phyloP scores from a whole-genome alignment of 345 rosid species.

The Erysimum cheiranthoides region DNA sequence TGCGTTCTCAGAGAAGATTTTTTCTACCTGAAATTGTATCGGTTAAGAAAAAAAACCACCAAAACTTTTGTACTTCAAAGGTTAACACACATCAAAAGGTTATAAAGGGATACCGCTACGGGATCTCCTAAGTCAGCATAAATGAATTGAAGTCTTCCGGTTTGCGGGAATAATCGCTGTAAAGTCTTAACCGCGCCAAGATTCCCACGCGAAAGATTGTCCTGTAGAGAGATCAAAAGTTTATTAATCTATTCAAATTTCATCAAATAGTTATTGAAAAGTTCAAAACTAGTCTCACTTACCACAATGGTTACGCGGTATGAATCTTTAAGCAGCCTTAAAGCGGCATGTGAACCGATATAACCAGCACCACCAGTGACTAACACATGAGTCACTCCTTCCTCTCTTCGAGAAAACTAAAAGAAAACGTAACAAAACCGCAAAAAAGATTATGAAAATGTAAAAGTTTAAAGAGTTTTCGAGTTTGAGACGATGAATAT shows the following conservation, averaged over 20 bases:
- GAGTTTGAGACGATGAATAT: conserved; percentile 36
- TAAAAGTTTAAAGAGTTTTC: not conserved
- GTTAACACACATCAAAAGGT: not conserved
- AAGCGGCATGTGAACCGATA: conserved; percentile 95
- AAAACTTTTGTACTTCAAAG: conserved; percentile 3
- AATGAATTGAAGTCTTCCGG: conserved; percentile 91
- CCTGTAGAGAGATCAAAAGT: conserved; percentile 54
- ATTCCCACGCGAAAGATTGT: conserved; percentile 96
- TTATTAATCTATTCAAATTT: not conserved
- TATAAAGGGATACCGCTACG: conserved; percentile 61
- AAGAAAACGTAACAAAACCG: not conserved
- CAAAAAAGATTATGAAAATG: not conserved
- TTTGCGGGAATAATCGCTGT: conserved; percentile 83
- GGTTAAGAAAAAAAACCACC: conserved; percentile 44
- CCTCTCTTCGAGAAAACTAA: conserved; percentile 72
- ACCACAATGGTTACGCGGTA: conserved; percentile 92
- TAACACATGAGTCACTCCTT: conserved; percentile 84
- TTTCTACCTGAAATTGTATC: conserved; percentile 62
- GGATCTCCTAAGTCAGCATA: conserved; percentile 91
- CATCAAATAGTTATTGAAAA: not conserved
- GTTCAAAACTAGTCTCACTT: conserved; percentile 15
- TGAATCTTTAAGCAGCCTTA: conserved; percentile 75
- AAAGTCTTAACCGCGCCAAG: conserved; percentile 84
- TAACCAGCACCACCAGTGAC: conserved; percentile 99
- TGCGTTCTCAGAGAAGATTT: conserved; percentile 88